These are phyloP conservation scores for Xylaria sp. DNA, from an alignment of 2,329 filamentous ascomycete species.

Conservation along the genomic window DNA sequence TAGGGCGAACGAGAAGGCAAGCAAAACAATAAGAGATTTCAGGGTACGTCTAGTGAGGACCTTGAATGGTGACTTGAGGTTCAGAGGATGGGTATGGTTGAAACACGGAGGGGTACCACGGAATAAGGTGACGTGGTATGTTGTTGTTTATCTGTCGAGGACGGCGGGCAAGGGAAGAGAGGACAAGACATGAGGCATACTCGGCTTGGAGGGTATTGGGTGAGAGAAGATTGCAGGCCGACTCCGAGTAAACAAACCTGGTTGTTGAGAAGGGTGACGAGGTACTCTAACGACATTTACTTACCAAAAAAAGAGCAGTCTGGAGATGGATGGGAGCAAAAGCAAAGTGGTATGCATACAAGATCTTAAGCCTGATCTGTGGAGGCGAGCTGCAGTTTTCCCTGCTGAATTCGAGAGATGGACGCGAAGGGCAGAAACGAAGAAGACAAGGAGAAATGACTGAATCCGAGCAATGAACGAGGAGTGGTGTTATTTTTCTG, in stretches of 20 bases:
- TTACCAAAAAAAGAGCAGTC: conserved; percentile 35
- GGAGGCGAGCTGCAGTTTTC: conserved; percentile 32
- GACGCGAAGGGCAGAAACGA: conserved; percentile 27
- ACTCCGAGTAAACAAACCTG: background rate
- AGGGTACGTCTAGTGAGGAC: background rate
- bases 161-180: background rate
- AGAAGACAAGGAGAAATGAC: conserved; percentile 10
- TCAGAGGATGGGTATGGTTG: background rate
- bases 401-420: conserved; percentile 15
- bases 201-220: background rate
- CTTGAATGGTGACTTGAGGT: background rate
- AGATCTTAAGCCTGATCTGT: conserved; percentile 39
- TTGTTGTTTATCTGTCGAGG: background rate
- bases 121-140: background rate
- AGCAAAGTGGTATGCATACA: conserved; percentile 48
- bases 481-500: background rate
- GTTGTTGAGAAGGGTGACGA: background rate
- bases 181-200: background rate
- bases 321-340: conserved; percentile 36
- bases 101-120: background rate
- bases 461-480: background rate
- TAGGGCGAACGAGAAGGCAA: background rate
- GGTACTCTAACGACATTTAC: background rate
- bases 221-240: background rate
- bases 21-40: background rate